A percentile compares a stretch with the other conserved stretches of the same genome.
Conservation (phyloP, 768 basidiomycete genomes). For the Mycena amicta region DNA sequence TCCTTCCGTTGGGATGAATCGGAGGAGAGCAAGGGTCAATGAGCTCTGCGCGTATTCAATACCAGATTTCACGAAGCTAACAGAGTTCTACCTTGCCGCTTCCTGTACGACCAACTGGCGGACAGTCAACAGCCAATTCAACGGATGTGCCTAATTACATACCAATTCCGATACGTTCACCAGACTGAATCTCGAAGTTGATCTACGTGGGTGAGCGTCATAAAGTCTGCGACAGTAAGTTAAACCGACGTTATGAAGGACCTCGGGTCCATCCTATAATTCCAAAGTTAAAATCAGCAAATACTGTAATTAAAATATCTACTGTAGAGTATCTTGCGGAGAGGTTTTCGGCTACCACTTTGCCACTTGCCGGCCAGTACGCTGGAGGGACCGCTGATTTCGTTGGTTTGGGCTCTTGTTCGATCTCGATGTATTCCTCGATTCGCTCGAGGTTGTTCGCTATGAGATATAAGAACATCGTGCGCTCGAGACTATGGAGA, state of each 20-base stretch:
- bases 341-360: conserved; percentile 52
- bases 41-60: conserved; percentile 38
- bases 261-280: conserved; percentile 51
- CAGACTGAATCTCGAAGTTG: conserved; percentile 43
- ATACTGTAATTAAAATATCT: not conserved
- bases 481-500: no score
- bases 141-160: conserved; percentile 11
- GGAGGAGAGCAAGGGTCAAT: conserved; percentile 36
- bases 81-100: conserved; percentile 47
- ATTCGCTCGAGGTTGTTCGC: conserved; percentile 45
- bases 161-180: conserved; percentile 62
- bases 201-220: not conserved
- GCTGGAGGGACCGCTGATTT: conserved; percentile 51
- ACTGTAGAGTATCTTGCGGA: conserved; percentile 48
- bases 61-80: not conserved
- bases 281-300: not conserved
- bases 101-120: conserved; percentile 59
- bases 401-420: conserved; percentile 47
- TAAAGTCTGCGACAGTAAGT: conserved; percentile 11
- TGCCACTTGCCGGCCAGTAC: conserved; percentile 64
- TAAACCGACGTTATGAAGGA: conserved; percentile 55
- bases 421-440: conserved; percentile 55
- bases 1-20: not conserved
- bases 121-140: not conserved
- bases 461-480: not conserved